A percentile compares a stretch with the other conserved stretches of the same genome.
Evolutionary conservation across 2,329 filamentous ascomycete genomes (phyloP).

Genomic region (Cladosporium sp.): DNA sequence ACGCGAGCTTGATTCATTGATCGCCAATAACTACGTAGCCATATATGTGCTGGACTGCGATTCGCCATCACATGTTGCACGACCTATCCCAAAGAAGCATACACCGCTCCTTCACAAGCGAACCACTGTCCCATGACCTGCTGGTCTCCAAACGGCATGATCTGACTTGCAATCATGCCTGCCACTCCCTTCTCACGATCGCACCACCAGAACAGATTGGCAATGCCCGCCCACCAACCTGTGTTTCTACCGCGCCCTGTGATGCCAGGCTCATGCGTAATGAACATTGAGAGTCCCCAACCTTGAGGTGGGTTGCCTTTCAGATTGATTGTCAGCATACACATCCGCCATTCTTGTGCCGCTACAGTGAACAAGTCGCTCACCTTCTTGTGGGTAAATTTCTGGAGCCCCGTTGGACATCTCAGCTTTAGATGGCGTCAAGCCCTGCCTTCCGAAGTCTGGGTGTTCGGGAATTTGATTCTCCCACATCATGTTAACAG

Average conservation of each 20-base stretch:
- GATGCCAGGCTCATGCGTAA: conserved; percentile 30
- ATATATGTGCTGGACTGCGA: too few species aligned
- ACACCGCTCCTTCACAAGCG: conserved; percentile 30
- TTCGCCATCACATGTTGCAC: too few species aligned
- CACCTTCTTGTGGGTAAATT: conserved; percentile 42
- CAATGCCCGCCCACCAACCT: conserved; percentile 33
- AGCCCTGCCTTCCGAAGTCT: conserved; percentile 31
- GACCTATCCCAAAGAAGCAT: conserved; percentile 16
- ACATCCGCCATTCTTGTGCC: background rate
- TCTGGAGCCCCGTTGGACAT: conserved; percentile 40
- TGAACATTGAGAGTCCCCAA: conserved; percentile 52
- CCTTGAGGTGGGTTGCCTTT: conserved; percentile 54
- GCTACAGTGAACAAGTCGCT: background rate
- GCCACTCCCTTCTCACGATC: conserved; percentile 36
- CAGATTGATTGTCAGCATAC: background rate
- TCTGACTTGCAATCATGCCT: conserved; percentile 35
- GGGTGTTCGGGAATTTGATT: conserved; percentile 46
- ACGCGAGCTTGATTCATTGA: background rate
- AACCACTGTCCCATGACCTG: conserved; percentile 32
- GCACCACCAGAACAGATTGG: conserved; percentile 37
- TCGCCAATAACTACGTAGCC: too few species aligned
- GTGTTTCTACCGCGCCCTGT: conserved; percentile 33
- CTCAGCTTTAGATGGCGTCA: conserved; percentile 31
- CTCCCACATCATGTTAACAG: conserved; percentile 59
- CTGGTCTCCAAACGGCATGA: conserved; percentile 35